Evolutionary conservation across 805 yeast genomes (phyloP).

Genomic region (Dipodascopsis tothii): DNA sequence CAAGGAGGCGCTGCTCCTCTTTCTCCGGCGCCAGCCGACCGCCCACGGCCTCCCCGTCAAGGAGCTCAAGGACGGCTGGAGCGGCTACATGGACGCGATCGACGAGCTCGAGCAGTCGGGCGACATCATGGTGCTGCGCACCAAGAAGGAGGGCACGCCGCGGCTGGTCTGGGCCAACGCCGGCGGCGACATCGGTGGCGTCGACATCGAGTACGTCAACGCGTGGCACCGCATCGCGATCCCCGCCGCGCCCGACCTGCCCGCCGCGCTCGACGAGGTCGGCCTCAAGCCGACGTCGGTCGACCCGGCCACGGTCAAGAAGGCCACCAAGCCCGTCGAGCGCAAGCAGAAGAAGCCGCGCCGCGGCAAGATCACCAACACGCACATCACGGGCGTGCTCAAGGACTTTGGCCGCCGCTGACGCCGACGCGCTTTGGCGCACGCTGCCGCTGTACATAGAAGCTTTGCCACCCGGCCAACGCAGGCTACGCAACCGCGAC

Average conservation of each 20-base stretch:
- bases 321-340: slow-evolving; percentile 46
- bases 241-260: slow-evolving; percentile 76
- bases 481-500: too few species aligned
- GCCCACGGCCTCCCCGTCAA: slow-evolving; percentile 82
- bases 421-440: too few species aligned
- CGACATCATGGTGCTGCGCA: slow-evolving; percentile 73
- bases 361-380: slow-evolving; percentile 87
- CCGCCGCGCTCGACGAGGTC: slow-evolving; percentile 64
- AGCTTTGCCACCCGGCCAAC: too few species aligned
- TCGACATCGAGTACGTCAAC: slow-evolving; percentile 73
- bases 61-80: slow-evolving; percentile 86
- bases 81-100: slow-evolving; percentile 73
- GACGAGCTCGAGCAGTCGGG: slow-evolving; percentile 57
- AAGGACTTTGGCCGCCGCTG: slow-evolving; percentile 55
- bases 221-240: slow-evolving; percentile 75
- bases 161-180: slow-evolving; percentile 83
- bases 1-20: slow-evolving; percentile 66
- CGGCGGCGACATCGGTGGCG: slow-evolving; percentile 62
- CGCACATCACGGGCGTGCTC: slow-evolving; percentile 92
- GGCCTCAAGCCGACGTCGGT: slow-evolving; percentile 95
- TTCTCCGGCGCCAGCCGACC: slow-evolving; percentile 71
- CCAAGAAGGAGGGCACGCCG: slow-evolving; percentile 91
- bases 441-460: too few species aligned
- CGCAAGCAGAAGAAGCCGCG: slow-evolving; percentile 87
- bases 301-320: slow-evolving; percentile 90